phyloP scores from a whole-genome alignment of 139 green algal genomes.

The Chlamydomonas urium region DNA sequence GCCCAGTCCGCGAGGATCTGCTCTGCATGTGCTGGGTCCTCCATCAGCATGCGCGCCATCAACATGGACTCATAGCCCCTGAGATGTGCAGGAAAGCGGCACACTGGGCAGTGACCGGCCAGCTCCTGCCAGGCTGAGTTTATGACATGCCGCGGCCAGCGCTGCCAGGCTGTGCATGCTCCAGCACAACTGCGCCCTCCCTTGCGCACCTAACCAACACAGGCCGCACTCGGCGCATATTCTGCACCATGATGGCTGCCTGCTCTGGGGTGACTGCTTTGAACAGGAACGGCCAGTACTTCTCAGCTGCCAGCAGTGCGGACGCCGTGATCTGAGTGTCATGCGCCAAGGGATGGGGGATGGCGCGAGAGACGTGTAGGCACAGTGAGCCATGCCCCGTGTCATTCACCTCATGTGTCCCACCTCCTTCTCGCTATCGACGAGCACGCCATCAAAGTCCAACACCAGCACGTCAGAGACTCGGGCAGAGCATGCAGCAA shows the following conservation, averaged over 20 bases:
- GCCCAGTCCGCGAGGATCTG: slow-evolving; percentile 52
- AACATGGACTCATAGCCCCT: slow-evolving; percentile 6
- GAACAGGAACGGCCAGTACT: slow-evolving; percentile 50
- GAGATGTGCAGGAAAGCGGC: no score
- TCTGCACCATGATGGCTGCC: slow-evolving; percentile 23
- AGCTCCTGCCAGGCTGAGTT: no score
- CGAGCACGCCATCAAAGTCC: slow-evolving; percentile 72
- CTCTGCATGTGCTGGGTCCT: slow-evolving; percentile 27
- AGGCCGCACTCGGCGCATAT: slow-evolving; percentile 40
- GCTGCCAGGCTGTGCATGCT: no score
- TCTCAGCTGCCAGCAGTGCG: slow-evolving; percentile 28
- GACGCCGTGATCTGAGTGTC: slow-evolving; percentile 53
- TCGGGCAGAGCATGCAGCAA: no score
- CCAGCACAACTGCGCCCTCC: no score
- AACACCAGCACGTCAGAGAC: slow-evolving; percentile 69
- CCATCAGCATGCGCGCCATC: slow-evolving; percentile 48
- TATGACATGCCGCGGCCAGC: no score
- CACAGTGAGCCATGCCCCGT: background rate
- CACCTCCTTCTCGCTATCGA: slow-evolving; percentile 65
- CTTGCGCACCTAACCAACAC: slow-evolving; percentile 51
- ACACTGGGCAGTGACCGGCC: no score
- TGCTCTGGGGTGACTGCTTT: background rate
- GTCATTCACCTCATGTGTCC: background rate
- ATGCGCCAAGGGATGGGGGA: no score
- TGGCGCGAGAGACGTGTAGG: no score